Percentiles rank a stretch among this genome's conserved stretches.
Evolutionary conservation across 257 asterid genomes (phyloP).

Genomic region (Penstemon davidsonii): DNA sequence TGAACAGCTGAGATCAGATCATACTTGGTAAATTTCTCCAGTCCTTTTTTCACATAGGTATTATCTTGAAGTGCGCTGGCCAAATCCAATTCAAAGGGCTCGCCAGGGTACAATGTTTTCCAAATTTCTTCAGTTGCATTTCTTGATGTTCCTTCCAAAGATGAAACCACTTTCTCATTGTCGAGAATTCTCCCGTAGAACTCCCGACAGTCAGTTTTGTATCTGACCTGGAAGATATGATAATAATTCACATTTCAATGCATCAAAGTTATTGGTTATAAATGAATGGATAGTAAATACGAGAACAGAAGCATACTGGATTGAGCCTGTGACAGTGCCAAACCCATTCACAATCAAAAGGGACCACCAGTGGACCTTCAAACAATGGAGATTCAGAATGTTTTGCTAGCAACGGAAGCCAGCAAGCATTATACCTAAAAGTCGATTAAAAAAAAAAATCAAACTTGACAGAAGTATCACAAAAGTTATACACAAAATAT

Average conservation of each 20-base stretch:
- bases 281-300: conserved; percentile 22
- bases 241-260: conserved; percentile 8
- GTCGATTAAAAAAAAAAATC: conserved; percentile 4
- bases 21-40: conserved; percentile 59
- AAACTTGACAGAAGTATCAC: not conserved
- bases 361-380: conserved; percentile 81
- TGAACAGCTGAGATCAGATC: conserved; percentile 79
- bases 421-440: conserved; percentile 76
- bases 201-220: conserved; percentile 78
- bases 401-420: conserved; percentile 93
- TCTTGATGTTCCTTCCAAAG: conserved; percentile 48
- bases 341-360: conserved; percentile 97
- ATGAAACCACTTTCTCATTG: conserved; percentile 62
- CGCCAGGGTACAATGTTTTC: conserved; percentile 60
- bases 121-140: conserved; percentile 60
- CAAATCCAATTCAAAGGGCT: conserved; percentile 62
- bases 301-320: conserved; percentile 57
- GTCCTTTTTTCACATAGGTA: conserved; percentile 20
- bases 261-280: conserved; percentile 16
- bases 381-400: conserved; percentile 61
- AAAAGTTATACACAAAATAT: too few species aligned
- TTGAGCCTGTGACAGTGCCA: conserved; percentile 99
- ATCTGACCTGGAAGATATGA: conserved; percentile 59
- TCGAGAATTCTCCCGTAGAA: conserved; percentile 77
- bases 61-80: conserved; percentile 34